Conservation (phyloP, 805 yeast species). For the Wickerhamomyces ciferrii region DNA sequence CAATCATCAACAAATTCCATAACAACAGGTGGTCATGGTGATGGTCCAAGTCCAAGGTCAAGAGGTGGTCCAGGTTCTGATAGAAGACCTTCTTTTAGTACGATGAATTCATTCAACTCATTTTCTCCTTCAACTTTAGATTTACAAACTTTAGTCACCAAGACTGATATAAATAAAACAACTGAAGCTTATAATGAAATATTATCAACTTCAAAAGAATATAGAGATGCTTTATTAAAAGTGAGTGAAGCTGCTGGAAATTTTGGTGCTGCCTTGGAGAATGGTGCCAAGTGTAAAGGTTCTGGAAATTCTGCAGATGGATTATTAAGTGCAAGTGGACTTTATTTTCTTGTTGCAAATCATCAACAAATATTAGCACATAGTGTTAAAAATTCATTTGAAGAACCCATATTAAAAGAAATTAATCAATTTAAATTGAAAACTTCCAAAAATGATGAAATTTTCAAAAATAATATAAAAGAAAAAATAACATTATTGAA, state of each 20-base stretch:
- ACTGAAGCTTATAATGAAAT: slow-evolving; percentile 43
- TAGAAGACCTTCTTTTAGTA: slow-evolving; percentile 16
- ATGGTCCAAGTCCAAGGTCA: no score
- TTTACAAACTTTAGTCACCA: slow-evolving; percentile 54
- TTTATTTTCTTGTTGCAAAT: slow-evolving; percentile 70
- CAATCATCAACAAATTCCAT: background rate
- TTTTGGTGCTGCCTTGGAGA: slow-evolving; percentile 67
- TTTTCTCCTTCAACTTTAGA: slow-evolving; percentile 42
- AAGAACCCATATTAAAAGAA: slow-evolving; percentile 42
- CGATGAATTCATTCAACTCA: slow-evolving; percentile 16
- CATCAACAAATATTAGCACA: slow-evolving; percentile 69
- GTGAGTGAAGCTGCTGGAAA: slow-evolving; percentile 61
- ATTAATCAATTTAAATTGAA: slow-evolving; percentile 38
- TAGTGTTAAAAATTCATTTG: slow-evolving; percentile 49
- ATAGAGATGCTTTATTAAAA: slow-evolving; percentile 39
- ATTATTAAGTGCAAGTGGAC: slow-evolving; percentile 65
- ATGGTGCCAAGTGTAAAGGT: slow-evolving; percentile 57
- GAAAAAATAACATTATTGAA: slow-evolving; percentile 47
- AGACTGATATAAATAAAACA: slow-evolving; percentile 51
- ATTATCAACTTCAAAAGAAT: slow-evolving; percentile 38
- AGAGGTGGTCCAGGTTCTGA: no score
- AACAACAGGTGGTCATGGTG: background rate
- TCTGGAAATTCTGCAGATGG: slow-evolving; percentile 58
- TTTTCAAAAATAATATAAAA: slow-evolving; percentile 49
- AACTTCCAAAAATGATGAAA: slow-evolving; percentile 41